Percentiles rank a stretch among this genome's conserved stretches.
Conservation (phyloP, 2,329 filamentous ascomycete genomes). For the Stemphylium vesicarium region DNA sequence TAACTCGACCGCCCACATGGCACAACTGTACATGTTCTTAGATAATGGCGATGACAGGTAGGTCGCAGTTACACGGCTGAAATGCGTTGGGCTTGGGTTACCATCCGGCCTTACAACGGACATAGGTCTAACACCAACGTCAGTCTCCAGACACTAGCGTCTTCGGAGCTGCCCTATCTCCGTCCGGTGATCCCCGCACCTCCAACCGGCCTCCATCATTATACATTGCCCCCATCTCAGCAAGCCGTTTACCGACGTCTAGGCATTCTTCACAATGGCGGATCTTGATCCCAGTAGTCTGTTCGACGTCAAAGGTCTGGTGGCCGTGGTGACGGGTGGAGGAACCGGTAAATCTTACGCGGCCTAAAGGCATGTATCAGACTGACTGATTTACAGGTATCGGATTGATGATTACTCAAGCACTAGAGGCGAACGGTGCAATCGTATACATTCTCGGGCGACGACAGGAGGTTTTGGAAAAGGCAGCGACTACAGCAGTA, state of each 20-base stretch:
- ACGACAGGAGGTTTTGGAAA: conserved; percentile 25
- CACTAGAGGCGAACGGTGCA: conserved; percentile 28
- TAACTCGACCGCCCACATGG: too few relatives aligned
- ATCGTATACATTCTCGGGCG: conserved; percentile 35
- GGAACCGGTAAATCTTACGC: conserved; percentile 14
- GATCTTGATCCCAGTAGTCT: conserved; percentile 11
- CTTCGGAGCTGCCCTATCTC: background rate
- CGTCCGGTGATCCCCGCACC: background rate
- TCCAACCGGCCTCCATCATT: background rate
- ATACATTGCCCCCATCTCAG: background rate
- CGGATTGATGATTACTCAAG: conserved; percentile 30
- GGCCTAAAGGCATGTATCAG: too few relatives aligned
- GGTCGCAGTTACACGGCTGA: too few relatives aligned
- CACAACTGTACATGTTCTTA: too few relatives aligned
- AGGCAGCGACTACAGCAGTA: conserved; percentile 11
- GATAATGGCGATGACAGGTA: background rate
- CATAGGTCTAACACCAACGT: background rate
- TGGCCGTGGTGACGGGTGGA: conserved; percentile 27
- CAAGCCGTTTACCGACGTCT: background rate
- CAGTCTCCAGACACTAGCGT: background rate
- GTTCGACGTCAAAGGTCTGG: conserved; percentile 23
- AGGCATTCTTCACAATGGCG: background rate
- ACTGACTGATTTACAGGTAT: conserved; percentile 20
- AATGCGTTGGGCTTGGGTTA: background rate
- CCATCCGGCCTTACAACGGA: background rate